Conservation (phyloP, 2,329 filamentous ascomycete species). For the Sarocladiaceae sp. region DNA sequence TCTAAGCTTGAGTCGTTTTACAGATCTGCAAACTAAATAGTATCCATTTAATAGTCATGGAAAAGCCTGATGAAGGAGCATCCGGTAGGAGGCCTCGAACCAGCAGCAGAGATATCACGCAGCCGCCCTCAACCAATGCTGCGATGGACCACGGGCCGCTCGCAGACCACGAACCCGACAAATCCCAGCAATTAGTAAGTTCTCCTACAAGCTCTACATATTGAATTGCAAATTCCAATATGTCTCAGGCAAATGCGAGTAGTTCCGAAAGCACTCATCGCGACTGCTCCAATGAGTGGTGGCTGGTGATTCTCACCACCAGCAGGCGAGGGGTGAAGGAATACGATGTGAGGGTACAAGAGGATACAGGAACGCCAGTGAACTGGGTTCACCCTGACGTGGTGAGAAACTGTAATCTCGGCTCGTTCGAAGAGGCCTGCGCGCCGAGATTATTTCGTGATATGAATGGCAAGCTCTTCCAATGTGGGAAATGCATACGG, state of each 20-base stretch:
- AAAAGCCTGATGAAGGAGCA: not conserved
- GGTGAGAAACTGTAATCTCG: not conserved
- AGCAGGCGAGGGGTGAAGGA: not conserved
- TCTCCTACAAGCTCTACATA: not conserved
- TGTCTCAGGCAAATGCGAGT: not conserved
- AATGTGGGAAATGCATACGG: not conserved
- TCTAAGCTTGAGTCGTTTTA: not conserved
- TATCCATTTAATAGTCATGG: not conserved
- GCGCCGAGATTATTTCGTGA: not conserved
- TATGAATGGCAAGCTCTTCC: not conserved
- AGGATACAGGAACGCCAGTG: not conserved
- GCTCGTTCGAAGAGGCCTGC: not conserved
- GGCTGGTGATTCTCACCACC: not conserved
- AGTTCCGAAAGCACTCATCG: not conserved
- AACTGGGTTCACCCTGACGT: not conserved
- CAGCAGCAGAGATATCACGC: not conserved
- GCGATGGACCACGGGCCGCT: not conserved
- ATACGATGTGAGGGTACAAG: not conserved
- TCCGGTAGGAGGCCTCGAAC: not conserved
- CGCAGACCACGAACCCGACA: not conserved
- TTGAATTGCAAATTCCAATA: not conserved
- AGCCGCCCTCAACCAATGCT: no score
- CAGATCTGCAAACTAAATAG: not conserved
- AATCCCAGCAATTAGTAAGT: not conserved
- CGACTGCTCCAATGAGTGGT: not conserved